A percentile compares a stretch with the other conserved stretches of the same genome.
phyloP scores from a whole-genome alignment of 177 flowering plant genomes.

The Vitis hybrid region DNA sequence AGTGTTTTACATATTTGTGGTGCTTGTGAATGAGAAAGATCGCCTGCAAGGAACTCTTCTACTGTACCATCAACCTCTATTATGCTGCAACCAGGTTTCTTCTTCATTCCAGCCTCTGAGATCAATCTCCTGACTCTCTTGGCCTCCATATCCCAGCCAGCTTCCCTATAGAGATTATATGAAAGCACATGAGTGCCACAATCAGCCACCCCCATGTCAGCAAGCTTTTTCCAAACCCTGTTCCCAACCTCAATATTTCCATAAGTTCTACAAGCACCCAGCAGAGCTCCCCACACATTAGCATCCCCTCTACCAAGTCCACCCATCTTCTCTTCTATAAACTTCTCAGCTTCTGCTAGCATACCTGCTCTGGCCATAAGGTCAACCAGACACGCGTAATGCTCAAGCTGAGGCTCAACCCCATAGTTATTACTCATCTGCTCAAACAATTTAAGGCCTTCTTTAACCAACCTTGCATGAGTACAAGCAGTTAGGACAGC shows the following conservation, averaged over 20 bases:
- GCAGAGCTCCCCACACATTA: conserved; percentile 64
- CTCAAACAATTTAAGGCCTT: conserved; percentile 50
- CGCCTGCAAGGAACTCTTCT: conserved; percentile 52
- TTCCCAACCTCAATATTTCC: conserved; percentile 54
- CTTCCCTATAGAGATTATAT: conserved; percentile 55
- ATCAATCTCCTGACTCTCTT: conserved; percentile 40
- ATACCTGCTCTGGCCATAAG: conserved; percentile 61
- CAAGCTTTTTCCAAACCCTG: conserved; percentile 50
- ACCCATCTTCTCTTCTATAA: conserved; percentile 49
- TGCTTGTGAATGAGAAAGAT: conserved; percentile 40
- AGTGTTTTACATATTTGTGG: conserved; percentile 36
- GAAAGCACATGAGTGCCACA: conserved; percentile 50
- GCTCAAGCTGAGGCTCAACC: conserved; percentile 53
- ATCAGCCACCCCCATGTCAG: conserved; percentile 38
- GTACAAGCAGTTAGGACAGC: conserved; percentile 58
- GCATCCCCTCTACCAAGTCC: conserved; percentile 48
- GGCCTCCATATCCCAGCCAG: conserved; percentile 62
- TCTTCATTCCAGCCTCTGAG: conserved; percentile 40
- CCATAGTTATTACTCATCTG: conserved; percentile 41
- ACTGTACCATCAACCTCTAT: conserved; percentile 57
- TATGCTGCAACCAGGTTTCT: conserved; percentile 62
- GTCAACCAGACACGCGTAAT: conserved; percentile 62
- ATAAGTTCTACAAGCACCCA: conserved; percentile 58
- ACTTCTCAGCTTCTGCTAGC: conserved; percentile 63
- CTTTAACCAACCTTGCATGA: conserved; percentile 55